Percentiles rank a stretch among this genome's conserved stretches.
phyloP scores from a whole-genome alignment of 371 early-diverging fungal species.

The Conidiobolus incongruus region DNA sequence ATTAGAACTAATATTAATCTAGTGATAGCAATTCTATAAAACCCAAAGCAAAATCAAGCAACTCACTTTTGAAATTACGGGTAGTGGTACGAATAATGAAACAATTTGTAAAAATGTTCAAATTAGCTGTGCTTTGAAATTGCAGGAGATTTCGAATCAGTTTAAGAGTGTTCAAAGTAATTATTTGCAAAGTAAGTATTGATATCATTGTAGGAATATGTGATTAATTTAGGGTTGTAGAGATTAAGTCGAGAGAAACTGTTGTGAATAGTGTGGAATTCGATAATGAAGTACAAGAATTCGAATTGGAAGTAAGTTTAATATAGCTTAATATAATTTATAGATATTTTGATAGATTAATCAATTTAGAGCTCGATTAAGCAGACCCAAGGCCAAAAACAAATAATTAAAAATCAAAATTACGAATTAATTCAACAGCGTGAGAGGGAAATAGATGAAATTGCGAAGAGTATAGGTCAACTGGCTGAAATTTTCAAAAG shows the following conservation, averaged over 20 bases:
- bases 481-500: slow-evolving; percentile 82
- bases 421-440: slow-evolving; percentile 55
- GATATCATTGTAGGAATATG: background rate
- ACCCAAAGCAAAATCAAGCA: too few relatives aligned
- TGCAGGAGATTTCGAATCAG: slow-evolving; percentile 61
- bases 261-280: background rate
- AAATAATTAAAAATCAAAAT: slow-evolving; percentile 27
- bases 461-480: slow-evolving; percentile 75
- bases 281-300: background rate
- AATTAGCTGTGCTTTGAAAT: slow-evolving; percentile 61
- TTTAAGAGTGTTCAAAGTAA: slow-evolving; percentile 71
- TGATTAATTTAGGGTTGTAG: background rate
- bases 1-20: too few relatives aligned
- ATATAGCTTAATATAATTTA: background rate
- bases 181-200: slow-evolving; percentile 57
- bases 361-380: slow-evolving; percentile 34
- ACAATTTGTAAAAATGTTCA: slow-evolving; percentile 71
- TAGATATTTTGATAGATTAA: background rate
- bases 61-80: too few relatives aligned
- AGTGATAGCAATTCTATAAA: too few relatives aligned
- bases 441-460: slow-evolving; percentile 76
- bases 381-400: slow-evolving; percentile 58
- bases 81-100: too few relatives aligned
- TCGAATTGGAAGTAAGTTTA: background rate
- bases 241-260: background rate